Evolutionary conservation across 1,139 yeast species (phyloP).

Genomic region (Nakaseomyces kungkrabaensis): DNA sequence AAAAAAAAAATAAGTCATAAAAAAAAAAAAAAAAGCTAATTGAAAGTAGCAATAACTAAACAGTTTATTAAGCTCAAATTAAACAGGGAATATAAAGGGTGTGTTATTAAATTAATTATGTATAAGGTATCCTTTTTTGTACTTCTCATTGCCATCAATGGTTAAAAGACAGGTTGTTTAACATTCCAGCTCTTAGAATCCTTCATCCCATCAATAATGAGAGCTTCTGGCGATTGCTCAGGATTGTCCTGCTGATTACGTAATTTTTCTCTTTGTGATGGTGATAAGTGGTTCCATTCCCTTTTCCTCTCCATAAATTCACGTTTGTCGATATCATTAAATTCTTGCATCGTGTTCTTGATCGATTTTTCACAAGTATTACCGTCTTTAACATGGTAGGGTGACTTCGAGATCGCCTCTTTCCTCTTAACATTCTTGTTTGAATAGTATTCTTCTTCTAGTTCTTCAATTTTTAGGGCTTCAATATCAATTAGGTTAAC

Average conservation of each 20-base stretch:
- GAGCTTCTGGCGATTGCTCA: background rate
- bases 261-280: constrained; percentile 3
- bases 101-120: no score
- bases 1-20: no score
- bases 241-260: background rate
- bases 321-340: constrained; percentile 13
- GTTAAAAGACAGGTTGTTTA: background rate
- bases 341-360: constrained; percentile 4
- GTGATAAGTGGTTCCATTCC: constrained; percentile 6
- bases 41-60: no score
- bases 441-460: constrained; percentile 15
- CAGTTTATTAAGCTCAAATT: background rate
- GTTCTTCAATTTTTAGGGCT: constrained; percentile 20
- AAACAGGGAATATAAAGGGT: background rate
- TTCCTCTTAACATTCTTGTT: constrained; percentile 1
- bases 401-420: background rate
- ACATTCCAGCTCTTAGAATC: constrained; percentile 5
- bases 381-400: background rate
- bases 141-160: background rate
- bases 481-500: constrained; percentile 37
- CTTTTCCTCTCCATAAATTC: constrained; percentile 13
- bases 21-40: no score
- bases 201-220: constrained; percentile 3
- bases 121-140: background rate
- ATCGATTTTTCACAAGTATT: background rate